Percentiles rank a stretch among this genome's conserved stretches.
These are phyloP conservation scores for Pontederia crassipes DNA, from an alignment of 176 grass and related monocot genomes.

Conservation along the genomic window DNA sequence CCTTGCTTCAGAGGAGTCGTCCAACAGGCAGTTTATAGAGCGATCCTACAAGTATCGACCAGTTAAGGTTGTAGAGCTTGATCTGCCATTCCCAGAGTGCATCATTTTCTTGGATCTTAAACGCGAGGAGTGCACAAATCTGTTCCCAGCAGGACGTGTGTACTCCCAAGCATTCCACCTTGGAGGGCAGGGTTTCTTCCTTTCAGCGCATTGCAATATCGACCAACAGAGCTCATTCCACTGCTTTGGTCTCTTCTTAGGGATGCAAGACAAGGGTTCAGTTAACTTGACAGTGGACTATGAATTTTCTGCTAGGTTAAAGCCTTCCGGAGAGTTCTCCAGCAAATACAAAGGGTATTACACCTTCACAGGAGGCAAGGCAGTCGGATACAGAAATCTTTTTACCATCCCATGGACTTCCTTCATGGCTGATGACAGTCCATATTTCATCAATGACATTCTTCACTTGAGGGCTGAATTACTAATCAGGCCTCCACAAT, in stretches of 20 bases:
- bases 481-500: conserved; percentile 60
- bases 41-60: conserved; percentile 63
- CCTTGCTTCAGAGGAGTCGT: conserved; percentile 30
- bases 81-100: conserved; percentile 53
- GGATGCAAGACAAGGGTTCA: conserved; percentile 96
- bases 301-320: conserved; percentile 59
- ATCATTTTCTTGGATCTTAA: conserved; percentile 77
- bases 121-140: conserved; percentile 49
- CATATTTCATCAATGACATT: conserved; percentile 58
- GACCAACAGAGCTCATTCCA: conserved; percentile 42
- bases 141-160: conserved; percentile 50
- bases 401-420: conserved; percentile 67
- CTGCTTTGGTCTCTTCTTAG: conserved; percentile 68
- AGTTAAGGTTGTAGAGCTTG: conserved; percentile 76
- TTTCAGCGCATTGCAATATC: conserved; percentile 50
- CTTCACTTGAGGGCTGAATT: conserved; percentile 75
- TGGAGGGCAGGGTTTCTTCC: conserved; percentile 61
- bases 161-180: conserved; percentile 69
- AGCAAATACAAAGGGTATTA: conserved; percentile 75
- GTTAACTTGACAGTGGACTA: conserved; percentile 66
- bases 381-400: conserved; percentile 61
- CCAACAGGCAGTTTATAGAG: conserved; percentile 30
- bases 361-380: conserved; percentile 79
- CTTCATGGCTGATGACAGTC: conserved; percentile 63
- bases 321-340: conserved; percentile 42